Evolutionary conservation across 2,329 filamentous ascomycete species (phyloP).

Genomic region (Cercospora sesami): DNA sequence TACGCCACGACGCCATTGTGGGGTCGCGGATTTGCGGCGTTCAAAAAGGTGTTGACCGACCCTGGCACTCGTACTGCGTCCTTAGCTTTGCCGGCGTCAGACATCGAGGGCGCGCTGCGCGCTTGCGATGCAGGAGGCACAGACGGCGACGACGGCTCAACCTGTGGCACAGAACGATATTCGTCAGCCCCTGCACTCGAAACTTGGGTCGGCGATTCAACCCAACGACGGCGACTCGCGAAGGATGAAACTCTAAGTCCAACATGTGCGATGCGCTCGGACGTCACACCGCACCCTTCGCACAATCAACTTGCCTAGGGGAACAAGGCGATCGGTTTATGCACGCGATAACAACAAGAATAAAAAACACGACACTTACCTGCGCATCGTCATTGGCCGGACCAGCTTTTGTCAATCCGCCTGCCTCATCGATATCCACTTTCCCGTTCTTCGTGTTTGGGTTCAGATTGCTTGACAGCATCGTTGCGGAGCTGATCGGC

Average conservation of each 20-base stretch:
- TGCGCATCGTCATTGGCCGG: not conserved
- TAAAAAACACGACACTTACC: slow-evolving; percentile 5
- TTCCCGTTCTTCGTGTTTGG: slow-evolving; percentile 5
- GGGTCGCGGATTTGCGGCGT: slow-evolving; percentile 61
- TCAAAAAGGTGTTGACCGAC: slow-evolving; percentile 49
- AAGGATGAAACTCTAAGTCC: not conserved
- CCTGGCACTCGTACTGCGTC: slow-evolving; percentile 31
- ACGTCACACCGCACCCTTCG: slow-evolving; percentile 7
- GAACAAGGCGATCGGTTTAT: not conserved
- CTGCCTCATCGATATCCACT: slow-evolving; percentile 2
- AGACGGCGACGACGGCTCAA: slow-evolving; percentile 10
- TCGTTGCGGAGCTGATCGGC: slow-evolving; percentile 31
- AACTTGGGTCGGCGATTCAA: slow-evolving; percentile 4
- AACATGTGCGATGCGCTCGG: not conserved
- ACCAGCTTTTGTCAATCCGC: slow-evolving; percentile 4
- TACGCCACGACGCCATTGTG: slow-evolving; percentile 69
- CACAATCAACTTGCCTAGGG: not conserved
- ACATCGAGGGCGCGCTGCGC: slow-evolving; percentile 13
- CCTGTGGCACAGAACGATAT: slow-evolving; percentile 6
- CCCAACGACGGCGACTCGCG: slow-evolving; percentile 3
- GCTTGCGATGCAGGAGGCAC: not conserved
- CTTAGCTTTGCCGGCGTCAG: slow-evolving; percentile 23
- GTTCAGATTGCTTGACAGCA: slow-evolving; percentile 14
- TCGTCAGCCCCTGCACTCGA: slow-evolving; percentile 12
- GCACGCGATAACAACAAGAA: not conserved